Evolutionary conservation across 345 rosid genomes (phyloP).

Genomic region (Kernera saxatilis): DNA sequence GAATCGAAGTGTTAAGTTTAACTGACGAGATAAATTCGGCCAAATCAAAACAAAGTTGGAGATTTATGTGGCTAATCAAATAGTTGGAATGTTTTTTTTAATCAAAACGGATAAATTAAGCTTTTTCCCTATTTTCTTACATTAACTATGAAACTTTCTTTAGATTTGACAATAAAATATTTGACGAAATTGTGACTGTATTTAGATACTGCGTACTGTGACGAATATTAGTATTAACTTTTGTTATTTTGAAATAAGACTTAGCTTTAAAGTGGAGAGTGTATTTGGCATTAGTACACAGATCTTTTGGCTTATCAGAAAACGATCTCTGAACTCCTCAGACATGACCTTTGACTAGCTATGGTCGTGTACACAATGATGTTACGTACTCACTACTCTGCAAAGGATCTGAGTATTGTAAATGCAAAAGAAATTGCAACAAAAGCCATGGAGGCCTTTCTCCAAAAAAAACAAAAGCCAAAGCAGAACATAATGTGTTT

Average conservation of each 20-base stretch:
- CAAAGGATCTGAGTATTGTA: neutral
- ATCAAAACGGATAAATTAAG: too few relatives aligned
- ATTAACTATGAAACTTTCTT: too few relatives aligned
- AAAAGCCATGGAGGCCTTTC: neutral
- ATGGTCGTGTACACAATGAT: neutral
- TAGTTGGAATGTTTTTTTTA: too few relatives aligned
- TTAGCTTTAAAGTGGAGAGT: neutral
- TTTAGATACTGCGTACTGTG: too few relatives aligned
- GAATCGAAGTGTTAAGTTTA: too few relatives aligned
- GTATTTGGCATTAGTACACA: neutral
- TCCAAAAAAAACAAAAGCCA: neutral
- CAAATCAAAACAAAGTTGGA: neutral
- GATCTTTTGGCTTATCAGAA: neutral
- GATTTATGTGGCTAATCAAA: too few relatives aligned
- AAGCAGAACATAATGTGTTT: neutral
- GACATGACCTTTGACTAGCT: neutral
- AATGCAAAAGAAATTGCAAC: neutral
- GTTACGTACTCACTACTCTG: neutral
- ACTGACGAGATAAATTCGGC: too few relatives aligned
- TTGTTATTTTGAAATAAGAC: neutral
- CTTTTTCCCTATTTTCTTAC: too few relatives aligned
- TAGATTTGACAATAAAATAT: too few relatives aligned
- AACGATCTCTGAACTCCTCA: neutral
- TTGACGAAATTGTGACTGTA: too few relatives aligned
- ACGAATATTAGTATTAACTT: too few relatives aligned